These are phyloP conservation scores for Russula olivacea DNA, from an alignment of 768 basidiomycete genomes.

Conservation along the genomic window DNA sequence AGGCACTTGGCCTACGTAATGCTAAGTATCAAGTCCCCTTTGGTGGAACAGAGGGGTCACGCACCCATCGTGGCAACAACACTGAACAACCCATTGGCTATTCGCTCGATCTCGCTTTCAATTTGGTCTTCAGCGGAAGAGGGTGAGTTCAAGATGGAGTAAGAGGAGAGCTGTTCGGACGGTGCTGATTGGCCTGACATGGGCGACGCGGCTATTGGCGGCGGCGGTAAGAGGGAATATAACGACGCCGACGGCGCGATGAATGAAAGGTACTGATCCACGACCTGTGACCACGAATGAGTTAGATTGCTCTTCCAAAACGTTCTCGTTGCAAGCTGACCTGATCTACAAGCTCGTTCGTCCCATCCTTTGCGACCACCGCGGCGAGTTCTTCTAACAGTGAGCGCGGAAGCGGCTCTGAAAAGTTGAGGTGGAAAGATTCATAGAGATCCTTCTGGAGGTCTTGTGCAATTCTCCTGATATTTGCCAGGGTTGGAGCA, in stretches of 20 bases:
- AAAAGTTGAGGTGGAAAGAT: constrained; percentile 91
- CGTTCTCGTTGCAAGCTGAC: constrained; percentile 36
- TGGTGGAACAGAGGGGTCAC: constrained; percentile 23
- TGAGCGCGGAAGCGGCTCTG: constrained; percentile 82
- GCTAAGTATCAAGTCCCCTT: neutral
- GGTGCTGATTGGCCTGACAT: constrained; percentile 34
- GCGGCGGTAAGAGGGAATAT: constrained; percentile 79
- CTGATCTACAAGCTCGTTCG: constrained; percentile 75
- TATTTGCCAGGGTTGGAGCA: constrained; percentile 79
- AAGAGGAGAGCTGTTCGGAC: constrained; percentile 50
- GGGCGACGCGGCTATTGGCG: constrained; percentile 35
- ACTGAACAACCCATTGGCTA: constrained; percentile 87
- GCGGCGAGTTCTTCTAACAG: constrained; percentile 92
- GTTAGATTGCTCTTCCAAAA: constrained; percentile 6
- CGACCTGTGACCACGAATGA: constrained; percentile 48
- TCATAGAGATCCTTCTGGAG: constrained; percentile 86
- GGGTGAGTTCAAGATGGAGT: constrained; percentile 86
- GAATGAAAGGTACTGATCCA: constrained; percentile 97
- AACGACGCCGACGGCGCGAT: constrained; percentile 88
- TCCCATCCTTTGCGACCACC: constrained; percentile 77
- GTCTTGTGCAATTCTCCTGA: constrained; percentile 89
- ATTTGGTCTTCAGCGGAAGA: constrained; percentile 85
- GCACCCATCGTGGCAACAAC: constrained; percentile 82
- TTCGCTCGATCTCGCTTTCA: constrained; percentile 87
- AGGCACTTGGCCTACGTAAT: constrained; percentile 70